These are phyloP conservation scores for Stachybotrys elegans DNA, from an alignment of 2,329 filamentous ascomycete genomes.

Conservation along the genomic window DNA sequence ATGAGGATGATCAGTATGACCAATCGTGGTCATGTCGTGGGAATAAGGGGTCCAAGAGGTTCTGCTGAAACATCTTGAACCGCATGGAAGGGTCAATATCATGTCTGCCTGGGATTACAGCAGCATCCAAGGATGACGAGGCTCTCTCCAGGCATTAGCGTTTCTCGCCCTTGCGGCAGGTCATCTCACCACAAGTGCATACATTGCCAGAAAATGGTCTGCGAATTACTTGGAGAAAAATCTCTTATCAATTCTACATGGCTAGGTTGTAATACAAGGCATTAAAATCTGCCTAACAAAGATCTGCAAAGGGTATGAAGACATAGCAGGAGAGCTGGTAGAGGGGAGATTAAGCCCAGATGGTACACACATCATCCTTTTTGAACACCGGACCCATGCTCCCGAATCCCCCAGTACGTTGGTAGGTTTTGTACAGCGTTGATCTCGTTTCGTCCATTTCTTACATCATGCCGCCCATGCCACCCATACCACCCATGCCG, in stretches of 20 bases:
- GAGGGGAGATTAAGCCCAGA: constrained; percentile 29
- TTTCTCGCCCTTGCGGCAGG: too few species aligned
- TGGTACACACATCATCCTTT: constrained; percentile 21
- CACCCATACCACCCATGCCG: constrained; percentile 59
- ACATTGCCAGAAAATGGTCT: too few species aligned
- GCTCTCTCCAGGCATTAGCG: too few species aligned
- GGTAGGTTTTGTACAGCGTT: constrained; percentile 23
- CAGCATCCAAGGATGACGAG: too few species aligned
- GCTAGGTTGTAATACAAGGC: constrained; percentile 7
- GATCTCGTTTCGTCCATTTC: constrained; percentile 14
- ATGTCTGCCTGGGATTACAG: too few species aligned
- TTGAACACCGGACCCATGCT: constrained; percentile 47
- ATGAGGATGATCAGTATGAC: too few species aligned
- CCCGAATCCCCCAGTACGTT: constrained; percentile 27
- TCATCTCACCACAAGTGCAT: too few species aligned
- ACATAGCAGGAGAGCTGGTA: constrained; percentile 19
- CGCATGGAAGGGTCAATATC: too few species aligned
- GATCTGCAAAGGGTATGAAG: constrained; percentile 23
- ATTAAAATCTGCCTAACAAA: constrained; percentile 11
- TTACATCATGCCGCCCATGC: constrained; percentile 62
- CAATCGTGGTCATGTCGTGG: too few species aligned
- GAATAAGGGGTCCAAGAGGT: too few species aligned
- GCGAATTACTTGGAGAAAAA: too few species aligned
- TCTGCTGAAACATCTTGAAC: too few species aligned
- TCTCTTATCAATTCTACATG: neutral